Evolutionary conservation across 208 protist genomes (phyloP), one percentile per base, ranked within the genome.

Genomic region (Tritrichomonas musculus): DNA sequence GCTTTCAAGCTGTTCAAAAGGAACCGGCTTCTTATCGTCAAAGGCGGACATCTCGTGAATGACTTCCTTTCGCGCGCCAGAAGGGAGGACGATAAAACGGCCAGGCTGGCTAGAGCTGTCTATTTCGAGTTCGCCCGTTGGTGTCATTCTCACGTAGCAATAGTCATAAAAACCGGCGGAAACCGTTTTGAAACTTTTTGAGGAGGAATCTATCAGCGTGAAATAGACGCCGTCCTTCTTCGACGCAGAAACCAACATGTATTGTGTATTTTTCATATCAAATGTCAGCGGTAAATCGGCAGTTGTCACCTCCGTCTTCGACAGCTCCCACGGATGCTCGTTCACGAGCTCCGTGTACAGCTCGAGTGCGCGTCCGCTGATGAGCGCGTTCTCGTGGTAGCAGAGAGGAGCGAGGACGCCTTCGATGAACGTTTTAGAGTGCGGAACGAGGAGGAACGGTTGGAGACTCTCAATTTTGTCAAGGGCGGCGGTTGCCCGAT

Each of bases 31-130:
- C 8, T 88, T 57, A 27, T 88, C n/a, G 17, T 88, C 77, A 49
- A 88, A 88, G 13, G 77, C 77, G 33, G 77, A 36, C 1, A 88
- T 20, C 47, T 88, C 77, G n/a, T 88, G 77, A 49, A 88, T 88
- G 20, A 88, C 77, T 88, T 88, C 77, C n/a, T 88, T 53, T 44
- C 77, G 13, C 14, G 77, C 77, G 25, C n/a, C 27, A 30, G 77
- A 0, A 57, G 77, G 47, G 25, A 88, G 30, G 17, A 88, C 77
- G 5, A 88, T 30, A 36, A 39, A 88, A 20, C 77, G 9, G 8
- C 20, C 44, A 39, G 47, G 47, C 57, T 5, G 77, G 36, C 3
- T 27, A 22, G 14, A 57, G 27, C 57, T 53, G 77, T 88, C 77
- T 17, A 88, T 47, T 57, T 88, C 77, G n/a, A 33, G 57, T 20